Percentiles rank a stretch among this genome's conserved stretches.
phyloP scores from a whole-genome alignment of 2,329 filamentous ascomycete species.

The Fusarium xyrophilum region DNA sequence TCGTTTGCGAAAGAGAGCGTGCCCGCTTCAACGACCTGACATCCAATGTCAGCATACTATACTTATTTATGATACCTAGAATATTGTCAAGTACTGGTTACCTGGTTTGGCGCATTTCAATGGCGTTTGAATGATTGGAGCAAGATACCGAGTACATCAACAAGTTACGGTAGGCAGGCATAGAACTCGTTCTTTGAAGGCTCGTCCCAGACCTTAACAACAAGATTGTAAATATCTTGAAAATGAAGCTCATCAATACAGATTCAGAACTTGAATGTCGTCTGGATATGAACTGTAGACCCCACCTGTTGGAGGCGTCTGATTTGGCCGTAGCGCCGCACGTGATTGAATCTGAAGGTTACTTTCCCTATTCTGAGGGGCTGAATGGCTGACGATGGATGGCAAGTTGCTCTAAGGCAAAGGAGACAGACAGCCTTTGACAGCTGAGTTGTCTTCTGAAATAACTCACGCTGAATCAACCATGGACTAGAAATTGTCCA shows the following conservation, averaged over 20 bases:
- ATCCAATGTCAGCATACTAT: slow-evolving; percentile 2
- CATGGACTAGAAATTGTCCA: slow-evolving; percentile 27
- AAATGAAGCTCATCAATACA: slow-evolving; percentile 19
- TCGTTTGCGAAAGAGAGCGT: slow-evolving; percentile 60
- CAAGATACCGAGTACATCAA: neutral
- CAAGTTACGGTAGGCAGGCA: neutral
- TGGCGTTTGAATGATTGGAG: neutral
- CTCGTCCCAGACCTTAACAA: neutral
- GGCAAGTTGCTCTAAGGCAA: slow-evolving; percentile 37
- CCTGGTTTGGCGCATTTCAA: slow-evolving; percentile 12
- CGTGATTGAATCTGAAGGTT: slow-evolving; percentile 37
- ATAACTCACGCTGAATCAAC: slow-evolving; percentile 5
- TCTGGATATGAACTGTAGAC: slow-evolving; percentile 30
- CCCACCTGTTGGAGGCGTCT: slow-evolving; percentile 30
- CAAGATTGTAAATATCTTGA: neutral
- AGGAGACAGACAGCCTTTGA: slow-evolving; percentile 21
- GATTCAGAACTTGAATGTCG: slow-evolving; percentile 19
- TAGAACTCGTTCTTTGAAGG: neutral
- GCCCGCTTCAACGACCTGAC: slow-evolving; percentile 30
- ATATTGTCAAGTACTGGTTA: slow-evolving; percentile 13
- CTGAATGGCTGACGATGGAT: slow-evolving; percentile 39
- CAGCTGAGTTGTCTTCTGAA: slow-evolving; percentile 29
- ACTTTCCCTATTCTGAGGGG: slow-evolving; percentile 41
- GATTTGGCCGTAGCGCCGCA: slow-evolving; percentile 36
- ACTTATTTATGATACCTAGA: slow-evolving; percentile 29